A percentile compares a stretch with the other conserved stretches of the same genome.
Evolutionary conservation across 805 yeast species (phyloP).

Genomic region (Teunomyces aglyptinius): DNA sequence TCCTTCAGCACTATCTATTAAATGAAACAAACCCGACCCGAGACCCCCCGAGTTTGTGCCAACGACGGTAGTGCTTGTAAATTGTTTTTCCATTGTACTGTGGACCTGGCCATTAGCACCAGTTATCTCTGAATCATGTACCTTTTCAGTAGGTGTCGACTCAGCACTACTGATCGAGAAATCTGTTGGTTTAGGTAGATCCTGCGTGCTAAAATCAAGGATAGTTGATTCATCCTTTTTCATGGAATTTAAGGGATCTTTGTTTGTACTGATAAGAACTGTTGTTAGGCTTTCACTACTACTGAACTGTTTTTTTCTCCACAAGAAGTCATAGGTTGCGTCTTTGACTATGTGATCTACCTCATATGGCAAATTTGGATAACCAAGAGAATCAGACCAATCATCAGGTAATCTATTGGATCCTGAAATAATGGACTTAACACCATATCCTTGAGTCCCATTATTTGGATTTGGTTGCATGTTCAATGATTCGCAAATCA

Average conservation of each 20-base stretch:
- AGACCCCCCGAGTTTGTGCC: neutral
- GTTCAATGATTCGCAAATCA: constrained; percentile 64
- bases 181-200: constrained; percentile 28
- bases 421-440: constrained; percentile 18
- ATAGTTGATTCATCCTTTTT: constrained; percentile 21
- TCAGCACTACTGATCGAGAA: constrained; percentile 10
- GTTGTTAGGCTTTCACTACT: constrained; percentile 8
- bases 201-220: constrained; percentile 13
- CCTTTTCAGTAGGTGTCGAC: neutral
- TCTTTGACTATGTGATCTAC: constrained; percentile 44
- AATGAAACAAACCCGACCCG: neutral
- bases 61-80: neutral
- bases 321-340: constrained; percentile 53
- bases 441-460: constrained; percentile 37
- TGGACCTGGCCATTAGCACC: neutral
- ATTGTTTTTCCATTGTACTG: neutral
- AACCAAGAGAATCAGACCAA: constrained; percentile 48
- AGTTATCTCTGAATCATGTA: neutral
- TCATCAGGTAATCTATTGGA: constrained; percentile 31
- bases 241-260: constrained; percentile 24
- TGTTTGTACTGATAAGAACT: constrained; percentile 19
- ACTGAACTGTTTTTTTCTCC: constrained; percentile 19
- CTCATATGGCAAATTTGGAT: constrained; percentile 51
- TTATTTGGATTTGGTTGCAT: constrained; percentile 56
- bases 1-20: neutral